These are phyloP conservation scores for Cryptococcus hybrid DNA, from an alignment of 1,284 basidiomycete species.

Conservation along the genomic window DNA sequence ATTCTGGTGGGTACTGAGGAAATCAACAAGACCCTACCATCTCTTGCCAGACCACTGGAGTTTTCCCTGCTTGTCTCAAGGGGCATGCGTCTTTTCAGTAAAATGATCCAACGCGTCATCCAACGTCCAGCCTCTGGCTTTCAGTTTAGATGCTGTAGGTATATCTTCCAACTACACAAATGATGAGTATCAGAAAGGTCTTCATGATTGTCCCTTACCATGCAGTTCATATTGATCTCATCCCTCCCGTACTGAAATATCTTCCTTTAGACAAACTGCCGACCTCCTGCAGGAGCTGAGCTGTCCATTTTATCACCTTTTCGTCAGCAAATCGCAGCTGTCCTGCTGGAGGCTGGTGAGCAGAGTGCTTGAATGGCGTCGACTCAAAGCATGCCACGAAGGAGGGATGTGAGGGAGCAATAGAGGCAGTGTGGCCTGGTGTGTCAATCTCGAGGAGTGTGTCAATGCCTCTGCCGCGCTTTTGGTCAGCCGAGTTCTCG, in stretches of 20 bases:
- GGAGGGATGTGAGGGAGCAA: constrained; percentile 66
- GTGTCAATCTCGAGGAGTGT: constrained; percentile 75
- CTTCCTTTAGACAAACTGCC: constrained; percentile 37
- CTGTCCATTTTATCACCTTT: constrained; percentile 54
- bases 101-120: constrained; percentile 65
- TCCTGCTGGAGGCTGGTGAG: constrained; percentile 69
- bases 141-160: constrained; percentile 58
- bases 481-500: too few species aligned
- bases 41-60: constrained; percentile 67
- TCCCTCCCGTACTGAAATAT: constrained; percentile 72
- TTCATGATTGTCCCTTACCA: neutral
- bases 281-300: constrained; percentile 51
- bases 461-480: constrained; percentile 62
- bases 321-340: constrained; percentile 68
- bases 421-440: constrained; percentile 73
- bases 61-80: constrained; percentile 52
- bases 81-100: constrained; percentile 57
- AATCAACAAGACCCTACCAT: constrained; percentile 37
- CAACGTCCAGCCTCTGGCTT: constrained; percentile 57
- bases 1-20: too few species aligned
- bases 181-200: neutral
- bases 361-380: constrained; percentile 63
- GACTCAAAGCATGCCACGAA: constrained; percentile 67
- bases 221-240: neutral
- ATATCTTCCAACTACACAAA: constrained; percentile 53